Base-by-base conservation (phyloP, 1,284 basidiomycete species). In the Papiliotrema flavescens region DNA sequence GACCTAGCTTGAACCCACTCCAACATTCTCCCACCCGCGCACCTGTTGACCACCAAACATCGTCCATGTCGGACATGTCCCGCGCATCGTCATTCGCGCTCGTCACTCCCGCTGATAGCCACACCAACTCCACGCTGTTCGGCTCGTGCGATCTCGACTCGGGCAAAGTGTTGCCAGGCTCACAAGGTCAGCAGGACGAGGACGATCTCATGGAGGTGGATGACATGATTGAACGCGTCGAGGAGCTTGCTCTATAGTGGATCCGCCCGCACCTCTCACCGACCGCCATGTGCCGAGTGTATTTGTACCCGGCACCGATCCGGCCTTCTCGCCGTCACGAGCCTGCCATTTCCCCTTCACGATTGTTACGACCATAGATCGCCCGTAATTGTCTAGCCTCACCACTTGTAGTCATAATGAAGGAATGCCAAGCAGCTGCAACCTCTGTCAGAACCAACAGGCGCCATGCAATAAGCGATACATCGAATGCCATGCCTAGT, bases 221-320 rank as follows among this genome's bases (percentile, higher is more conserved):
- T 41, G 50, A 24, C 17, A 51, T 51, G 42, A 36, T 51, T 17
- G 50, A 46, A 23, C 28, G 50, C 24, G 42, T 51, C 32, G 50
- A 45, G 24, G 50, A 51, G 17, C 24, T 47, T 6, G 32, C n/a
- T 19, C 23, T 47, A 3, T 47, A 32, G 28, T 11, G n/a, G n/a
- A n/a, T n/a, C 28, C 5, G 28, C 28, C 11, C 28, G 11, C 28
- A 32, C 28, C 6, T 11, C 11, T 32, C 6, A 6, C 11, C 5
- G 11, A 6, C 6, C 28, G 28, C 28, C 11, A 11, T 11, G 5
- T 32, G 6, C 28, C 28, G 11, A 6, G 28, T 32, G 28, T 32
- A 32, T 32, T 32, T 32, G 28, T 32, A 32, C 11, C 28, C 11
- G 6, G 11, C 6, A 5, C 5, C 28, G 28, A 32, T 32, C 28